phyloP scores from a whole-genome alignment of 257 asterid genomes.

The Salvia splendens region DNA sequence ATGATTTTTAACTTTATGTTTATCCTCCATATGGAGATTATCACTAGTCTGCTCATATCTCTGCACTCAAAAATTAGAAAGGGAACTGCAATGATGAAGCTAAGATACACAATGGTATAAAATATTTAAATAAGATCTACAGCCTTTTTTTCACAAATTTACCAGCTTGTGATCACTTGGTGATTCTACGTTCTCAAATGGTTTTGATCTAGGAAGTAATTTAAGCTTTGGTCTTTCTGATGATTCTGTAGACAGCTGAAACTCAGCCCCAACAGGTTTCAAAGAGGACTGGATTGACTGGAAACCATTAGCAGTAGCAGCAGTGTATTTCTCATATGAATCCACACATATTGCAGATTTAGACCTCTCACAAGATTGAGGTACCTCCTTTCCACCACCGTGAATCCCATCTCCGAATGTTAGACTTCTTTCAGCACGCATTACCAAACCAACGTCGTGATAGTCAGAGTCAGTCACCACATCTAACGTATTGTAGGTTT shows the following conservation, averaged over 20 bases:
- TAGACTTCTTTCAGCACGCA: constrained; percentile 57
- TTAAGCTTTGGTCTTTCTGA: constrained; percentile 79
- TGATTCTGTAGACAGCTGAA: constrained; percentile 53
- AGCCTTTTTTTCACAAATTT: constrained; percentile 16
- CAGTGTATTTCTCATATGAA: constrained; percentile 42
- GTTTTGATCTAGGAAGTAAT: constrained; percentile 91
- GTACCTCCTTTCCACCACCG: constrained; percentile 45
- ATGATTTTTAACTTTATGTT: constrained; percentile 40
- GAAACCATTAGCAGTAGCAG: constrained; percentile 38
- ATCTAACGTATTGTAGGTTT: constrained; percentile 40
- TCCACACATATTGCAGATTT: constrained; percentile 43
- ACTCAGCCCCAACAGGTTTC: constrained; percentile 45
- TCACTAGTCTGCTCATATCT: constrained; percentile 51
- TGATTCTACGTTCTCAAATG: constrained; percentile 56
- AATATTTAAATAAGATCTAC: constrained; percentile 8
- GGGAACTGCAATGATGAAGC: neutral
- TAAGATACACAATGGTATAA: neutral
- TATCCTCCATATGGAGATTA: constrained; percentile 40
- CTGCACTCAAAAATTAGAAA: constrained; percentile 38
- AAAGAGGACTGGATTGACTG: constrained; percentile 37
- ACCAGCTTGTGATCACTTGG: constrained; percentile 60
- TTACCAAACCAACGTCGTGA: constrained; percentile 39
- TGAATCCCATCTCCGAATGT: constrained; percentile 48
- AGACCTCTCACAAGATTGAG: constrained; percentile 47
- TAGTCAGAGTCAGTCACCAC: constrained; percentile 37